Percentiles rank a stretch among this genome's conserved stretches.
phyloP scores from a whole-genome alignment of 2,329 filamentous ascomycete species.

The Aspergillus tanneri region DNA sequence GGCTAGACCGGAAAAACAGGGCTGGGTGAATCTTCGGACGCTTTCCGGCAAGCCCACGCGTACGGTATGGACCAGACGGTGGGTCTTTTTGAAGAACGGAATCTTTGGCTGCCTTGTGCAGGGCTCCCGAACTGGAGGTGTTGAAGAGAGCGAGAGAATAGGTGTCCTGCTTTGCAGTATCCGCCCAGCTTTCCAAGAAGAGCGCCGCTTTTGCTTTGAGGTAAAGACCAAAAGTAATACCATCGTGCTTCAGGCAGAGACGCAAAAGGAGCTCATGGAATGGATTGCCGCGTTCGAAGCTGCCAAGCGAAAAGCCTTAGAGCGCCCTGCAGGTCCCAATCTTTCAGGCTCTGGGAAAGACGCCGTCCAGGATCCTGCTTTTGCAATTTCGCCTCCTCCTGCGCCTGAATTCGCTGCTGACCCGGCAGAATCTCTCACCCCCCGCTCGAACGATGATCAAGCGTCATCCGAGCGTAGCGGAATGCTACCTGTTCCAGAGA shows the following conservation, averaged over 20 bases:
- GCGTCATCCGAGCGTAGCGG: constrained; percentile 59
- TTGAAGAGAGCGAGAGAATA: constrained; percentile 94
- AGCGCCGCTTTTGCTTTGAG: constrained; percentile 95
- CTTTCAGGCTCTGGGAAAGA: constrained; percentile 44
- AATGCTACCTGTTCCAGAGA: constrained; percentile 64
- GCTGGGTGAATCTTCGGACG: constrained; percentile 84
- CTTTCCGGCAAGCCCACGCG: constrained; percentile 84
- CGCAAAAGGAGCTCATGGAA: constrained; percentile 84
- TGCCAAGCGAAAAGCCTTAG: constrained; percentile 87
- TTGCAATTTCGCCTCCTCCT: constrained; percentile 84
- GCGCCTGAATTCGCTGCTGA: constrained; percentile 90
- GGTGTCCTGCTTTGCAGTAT: constrained; percentile 92
- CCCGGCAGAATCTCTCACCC: constrained; percentile 63
- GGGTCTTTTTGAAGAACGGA: constrained; percentile 94
- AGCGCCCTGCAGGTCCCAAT: constrained; percentile 62
- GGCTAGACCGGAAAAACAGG: constrained; percentile 74
- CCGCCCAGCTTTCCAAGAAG: constrained; percentile 85
- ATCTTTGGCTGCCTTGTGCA: constrained; percentile 95
- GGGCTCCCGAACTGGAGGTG: constrained; percentile 72
- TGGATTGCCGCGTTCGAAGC: constrained; percentile 94
- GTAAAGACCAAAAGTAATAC: constrained; percentile 96
- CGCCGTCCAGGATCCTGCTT: constrained; percentile 66
- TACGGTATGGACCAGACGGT: constrained; percentile 84
- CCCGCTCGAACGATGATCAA: constrained; percentile 56
- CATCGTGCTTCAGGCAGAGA: constrained; percentile 87